Evolutionary conservation across 2,329 filamentous ascomycete genomes (phyloP).

Genomic region (Fusarium oligoseptatum): DNA sequence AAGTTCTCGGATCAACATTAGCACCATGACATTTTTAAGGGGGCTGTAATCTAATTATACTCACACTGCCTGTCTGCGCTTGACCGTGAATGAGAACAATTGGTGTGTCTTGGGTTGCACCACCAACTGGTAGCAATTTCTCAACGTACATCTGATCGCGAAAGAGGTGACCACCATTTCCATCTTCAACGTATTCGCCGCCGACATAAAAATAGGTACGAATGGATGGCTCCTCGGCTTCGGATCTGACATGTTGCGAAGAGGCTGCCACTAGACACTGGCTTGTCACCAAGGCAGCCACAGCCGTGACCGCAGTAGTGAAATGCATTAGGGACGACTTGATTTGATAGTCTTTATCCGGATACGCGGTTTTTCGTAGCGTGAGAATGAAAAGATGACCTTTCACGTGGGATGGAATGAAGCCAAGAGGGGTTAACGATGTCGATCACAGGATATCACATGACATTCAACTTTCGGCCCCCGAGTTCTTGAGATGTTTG

Average conservation of each 20-base stretch:
- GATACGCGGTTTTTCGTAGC: not conserved
- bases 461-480: not conserved
- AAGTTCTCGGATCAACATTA: slow-evolving; percentile 33
- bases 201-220: slow-evolving; percentile 40
- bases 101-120: slow-evolving; percentile 23
- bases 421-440: not conserved
- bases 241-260: not conserved
- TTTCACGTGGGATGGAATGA: not conserved
- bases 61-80: slow-evolving; percentile 41
- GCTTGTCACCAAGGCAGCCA: slow-evolving; percentile 1
- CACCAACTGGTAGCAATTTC: slow-evolving; percentile 29
- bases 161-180: slow-evolving; percentile 35
- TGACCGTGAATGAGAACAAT: slow-evolving; percentile 43
- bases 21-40: slow-evolving; percentile 6
- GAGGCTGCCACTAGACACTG: slow-evolving; percentile 8
- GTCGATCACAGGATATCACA: not conserved
- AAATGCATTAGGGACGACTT: slow-evolving; percentile 19
- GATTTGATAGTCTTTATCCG: not conserved
- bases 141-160: slow-evolving; percentile 45
- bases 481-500: not conserved
- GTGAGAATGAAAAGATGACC: not conserved
- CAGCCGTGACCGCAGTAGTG: slow-evolving; percentile 7
- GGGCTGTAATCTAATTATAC: not conserved
- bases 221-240: slow-evolving; percentile 27
- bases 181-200: slow-evolving; percentile 39